Evolutionary conservation across 768 basidiomycete species (phyloP).

Genomic region (Suillus bovinus): DNA sequence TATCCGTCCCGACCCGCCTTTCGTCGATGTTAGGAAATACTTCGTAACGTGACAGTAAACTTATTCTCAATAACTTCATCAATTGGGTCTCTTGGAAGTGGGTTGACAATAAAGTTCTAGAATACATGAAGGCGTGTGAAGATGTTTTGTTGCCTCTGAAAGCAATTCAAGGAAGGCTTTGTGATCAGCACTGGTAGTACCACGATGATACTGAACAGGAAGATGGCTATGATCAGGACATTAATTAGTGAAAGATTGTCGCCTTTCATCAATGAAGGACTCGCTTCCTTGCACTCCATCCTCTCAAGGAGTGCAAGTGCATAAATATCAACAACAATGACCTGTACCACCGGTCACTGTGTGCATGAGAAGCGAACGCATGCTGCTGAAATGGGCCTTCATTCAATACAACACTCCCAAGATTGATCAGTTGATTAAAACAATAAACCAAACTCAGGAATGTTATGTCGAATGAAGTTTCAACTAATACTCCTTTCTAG

Average conservation of each 20-base stretch:
- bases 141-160: background rate
- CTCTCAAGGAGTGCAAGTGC: no score
- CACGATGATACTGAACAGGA: background rate
- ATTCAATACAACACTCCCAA: background rate
- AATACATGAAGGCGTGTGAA: background rate
- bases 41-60: background rate
- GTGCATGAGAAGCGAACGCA: background rate
- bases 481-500: background rate
- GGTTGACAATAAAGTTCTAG: background rate
- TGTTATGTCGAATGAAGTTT: background rate
- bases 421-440: background rate
- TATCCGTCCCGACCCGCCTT: background rate
- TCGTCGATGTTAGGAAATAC: background rate
- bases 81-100: background rate
- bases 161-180: background rate
- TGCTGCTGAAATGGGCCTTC: background rate
- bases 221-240: background rate
- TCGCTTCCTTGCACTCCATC: no score
- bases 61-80: no score
- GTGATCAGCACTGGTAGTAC: background rate
- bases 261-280: no score
- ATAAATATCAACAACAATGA: background rate
- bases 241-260: background rate
- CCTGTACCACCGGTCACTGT: background rate
- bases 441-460: background rate